Conservation (phyloP, 257 asterid species). For the Lycium ferocissimum region DNA sequence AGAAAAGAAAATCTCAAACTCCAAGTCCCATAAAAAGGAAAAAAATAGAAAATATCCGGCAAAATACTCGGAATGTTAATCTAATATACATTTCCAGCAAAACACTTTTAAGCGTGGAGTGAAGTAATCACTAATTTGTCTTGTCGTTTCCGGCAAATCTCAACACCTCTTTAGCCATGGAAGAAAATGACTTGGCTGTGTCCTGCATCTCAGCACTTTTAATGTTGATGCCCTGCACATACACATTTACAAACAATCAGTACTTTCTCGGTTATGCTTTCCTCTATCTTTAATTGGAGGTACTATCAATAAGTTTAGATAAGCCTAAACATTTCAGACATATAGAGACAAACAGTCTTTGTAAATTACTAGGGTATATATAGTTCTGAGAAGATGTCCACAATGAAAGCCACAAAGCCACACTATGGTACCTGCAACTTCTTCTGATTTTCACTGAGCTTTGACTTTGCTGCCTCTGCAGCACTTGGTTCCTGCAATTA, state of each 20-base stretch:
- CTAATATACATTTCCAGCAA: conserved; percentile 1
- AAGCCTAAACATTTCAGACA: background rate
- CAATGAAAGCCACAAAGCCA: background rate
- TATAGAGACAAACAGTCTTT: background rate
- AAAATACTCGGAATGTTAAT: background rate
- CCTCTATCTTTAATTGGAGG: background rate
- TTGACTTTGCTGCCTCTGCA: conserved; percentile 66
- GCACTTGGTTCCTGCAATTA: conserved; percentile 70
- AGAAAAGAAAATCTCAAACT: background rate
- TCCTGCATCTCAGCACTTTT: conserved; percentile 92
- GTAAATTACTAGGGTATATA: background rate
- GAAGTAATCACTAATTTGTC: conserved; percentile 38
- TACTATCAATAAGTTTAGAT: background rate
- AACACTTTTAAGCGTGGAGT: background rate
- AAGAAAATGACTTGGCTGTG: conserved; percentile 78
- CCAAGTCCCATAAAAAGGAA: background rate
- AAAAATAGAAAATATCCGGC: background rate
- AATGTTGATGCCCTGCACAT: conserved; percentile 75
- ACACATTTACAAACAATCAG: background rate
- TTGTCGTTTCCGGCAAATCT: conserved; percentile 68
- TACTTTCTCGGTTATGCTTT: background rate
- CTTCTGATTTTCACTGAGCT: conserved; percentile 78
- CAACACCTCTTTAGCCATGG: conserved; percentile 84
- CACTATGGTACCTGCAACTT: conserved; percentile 75
- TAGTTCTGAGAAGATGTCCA: background rate